Base-by-base conservation (phyloP, 1,284 basidiomycete species). In the Cryptococcus floricola region DNA sequence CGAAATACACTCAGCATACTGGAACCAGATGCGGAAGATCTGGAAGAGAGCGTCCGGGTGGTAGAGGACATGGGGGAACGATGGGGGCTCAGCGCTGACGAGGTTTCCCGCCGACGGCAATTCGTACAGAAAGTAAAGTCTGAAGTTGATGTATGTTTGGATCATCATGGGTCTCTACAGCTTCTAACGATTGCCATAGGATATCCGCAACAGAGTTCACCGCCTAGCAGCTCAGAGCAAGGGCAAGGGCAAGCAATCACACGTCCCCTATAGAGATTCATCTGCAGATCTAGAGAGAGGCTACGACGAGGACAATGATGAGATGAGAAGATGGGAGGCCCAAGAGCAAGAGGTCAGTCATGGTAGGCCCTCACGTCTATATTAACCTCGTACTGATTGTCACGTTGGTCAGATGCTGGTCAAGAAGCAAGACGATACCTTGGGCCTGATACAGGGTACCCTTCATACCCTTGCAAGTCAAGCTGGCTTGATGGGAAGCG, bases 1-100 rank as follows among this genome's bases (percentile, higher is more conserved):
- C 85, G 85, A 71, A 84, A 84, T 0, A 87, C 87, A 2, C 81
- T 95, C 9, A 81, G 84, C 1, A 78, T 86, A 0, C 78, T 95
- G 34, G 88, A 91, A 69, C 85, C 87, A 0, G 91, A 95, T 76
- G 71, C 93, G 28, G 88, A 91, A 59, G 91, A 91, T 68, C 76
- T 95, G 19, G 91, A 93, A 52, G 89, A 91, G 69, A 91, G 89
- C 64, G 90, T 95, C 28, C 85, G 84, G 83, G 88, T 89, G 5
- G 90, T 93, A 63, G 83, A 85, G 23, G 86, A 84, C 0, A 89
- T 87, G 39, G 86, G 89, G 5, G 83, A 87, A n/a, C 80, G 87
- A 71, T 93, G 93, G 75, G 89, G 89, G 2, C 80, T 95, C 41
- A 83, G 85, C 47, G 84, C 87, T 42, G 68, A 75, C 27, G 90